Evolutionary conservation across 2,329 filamentous ascomycete genomes (phyloP).

Genomic region (Fusarium foetens): DNA sequence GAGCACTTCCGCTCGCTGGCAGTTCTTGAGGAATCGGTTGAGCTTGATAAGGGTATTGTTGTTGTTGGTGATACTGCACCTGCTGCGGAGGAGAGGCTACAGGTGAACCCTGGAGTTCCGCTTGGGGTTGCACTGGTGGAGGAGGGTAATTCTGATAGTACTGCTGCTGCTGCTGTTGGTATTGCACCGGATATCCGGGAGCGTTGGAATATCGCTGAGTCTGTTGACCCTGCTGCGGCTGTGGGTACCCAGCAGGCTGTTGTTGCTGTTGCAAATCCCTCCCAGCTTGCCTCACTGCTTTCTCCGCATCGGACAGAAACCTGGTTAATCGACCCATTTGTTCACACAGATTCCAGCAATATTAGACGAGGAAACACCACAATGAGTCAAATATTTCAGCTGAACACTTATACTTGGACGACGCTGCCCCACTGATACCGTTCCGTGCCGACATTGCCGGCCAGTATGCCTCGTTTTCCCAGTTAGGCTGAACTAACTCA

Average conservation of each 20-base stretch:
- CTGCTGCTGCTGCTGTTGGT: neutral
- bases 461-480: neutral
- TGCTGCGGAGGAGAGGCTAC: neutral
- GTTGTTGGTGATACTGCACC: neutral
- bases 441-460: conserved; percentile 2
- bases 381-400: neutral
- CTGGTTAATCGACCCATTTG: neutral
- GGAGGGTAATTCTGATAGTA: neutral
- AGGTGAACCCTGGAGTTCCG: neutral
- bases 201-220: neutral
- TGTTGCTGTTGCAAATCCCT: neutral
- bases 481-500: neutral
- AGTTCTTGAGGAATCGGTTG: neutral
- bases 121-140: neutral
- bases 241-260: neutral
- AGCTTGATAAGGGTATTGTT: neutral
- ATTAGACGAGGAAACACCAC: too few relatives aligned
- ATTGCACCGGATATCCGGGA: neutral
- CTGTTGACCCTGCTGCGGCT: neutral
- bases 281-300: neutral
- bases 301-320: neutral
- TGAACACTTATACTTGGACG: neutral
- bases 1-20: accelerated
- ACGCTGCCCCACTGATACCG: neutral
- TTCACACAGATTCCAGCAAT: too few relatives aligned